These are phyloP conservation scores for Phytopythium kandeliae DNA, from an alignment of 352 stramenopile species.

Conservation along the genomic window DNA sequence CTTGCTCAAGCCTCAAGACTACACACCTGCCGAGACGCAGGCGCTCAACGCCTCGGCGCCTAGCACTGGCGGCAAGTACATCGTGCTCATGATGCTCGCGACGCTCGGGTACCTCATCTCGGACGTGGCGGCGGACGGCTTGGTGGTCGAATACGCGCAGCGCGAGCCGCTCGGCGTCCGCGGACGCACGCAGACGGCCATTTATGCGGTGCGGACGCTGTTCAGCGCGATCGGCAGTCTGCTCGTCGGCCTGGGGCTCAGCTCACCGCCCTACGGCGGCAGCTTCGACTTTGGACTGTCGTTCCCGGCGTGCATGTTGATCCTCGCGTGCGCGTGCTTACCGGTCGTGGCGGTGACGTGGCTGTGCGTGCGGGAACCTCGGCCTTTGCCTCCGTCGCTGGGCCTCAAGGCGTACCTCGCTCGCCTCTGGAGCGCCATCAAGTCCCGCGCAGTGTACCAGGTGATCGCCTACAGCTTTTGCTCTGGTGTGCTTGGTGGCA, in stretches of 20 bases:
- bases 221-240: slow-evolving; percentile 34
- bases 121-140: slow-evolving; percentile 44
- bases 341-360: slow-evolving; percentile 44
- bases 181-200: slow-evolving; percentile 44
- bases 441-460: slow-evolving; percentile 33
- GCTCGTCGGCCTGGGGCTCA: slow-evolving; percentile 38
- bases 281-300: slow-evolving; percentile 37
- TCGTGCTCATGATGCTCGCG: slow-evolving; percentile 45
- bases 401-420: slow-evolving; percentile 18
- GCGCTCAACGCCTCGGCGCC: slow-evolving; percentile 32
- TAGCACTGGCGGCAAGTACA: slow-evolving; percentile 32
- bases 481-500: slow-evolving; percentile 19
- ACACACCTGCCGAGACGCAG: slow-evolving; percentile 20
- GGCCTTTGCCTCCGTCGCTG: neutral
- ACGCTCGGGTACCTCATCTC: slow-evolving; percentile 47
- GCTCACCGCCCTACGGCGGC: slow-evolving; percentile 32
- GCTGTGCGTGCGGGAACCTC: slow-evolving; percentile 40
- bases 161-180: slow-evolving; percentile 43
- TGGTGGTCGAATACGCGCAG: slow-evolving; percentile 54
- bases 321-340: slow-evolving; percentile 28
- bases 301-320: slow-evolving; percentile 29
- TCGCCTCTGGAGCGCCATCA: slow-evolving; percentile 17
- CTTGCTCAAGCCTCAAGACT: slow-evolving; percentile 23
- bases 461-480: slow-evolving; percentile 33
- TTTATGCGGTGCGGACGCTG: slow-evolving; percentile 37